Evolutionary conservation across 2,329 filamentous ascomycete genomes (phyloP).

Genomic region (Phyllosticta capitalensis): DNA sequence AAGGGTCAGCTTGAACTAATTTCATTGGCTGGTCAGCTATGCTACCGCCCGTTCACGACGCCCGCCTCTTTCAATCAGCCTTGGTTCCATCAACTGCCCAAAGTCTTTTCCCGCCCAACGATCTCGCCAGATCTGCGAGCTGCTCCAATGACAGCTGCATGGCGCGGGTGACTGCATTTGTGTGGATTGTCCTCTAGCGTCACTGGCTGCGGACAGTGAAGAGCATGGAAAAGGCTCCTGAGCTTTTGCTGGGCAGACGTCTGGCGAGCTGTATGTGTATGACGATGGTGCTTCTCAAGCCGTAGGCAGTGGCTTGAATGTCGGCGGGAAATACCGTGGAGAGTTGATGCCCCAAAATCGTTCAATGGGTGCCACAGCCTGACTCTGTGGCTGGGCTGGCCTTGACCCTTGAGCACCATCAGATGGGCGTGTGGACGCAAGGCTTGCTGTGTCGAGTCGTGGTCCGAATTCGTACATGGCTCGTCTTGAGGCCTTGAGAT

Average conservation of each 20-base stretch:
- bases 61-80: not conserved
- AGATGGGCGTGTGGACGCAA: not conserved
- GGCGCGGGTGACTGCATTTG: not conserved
- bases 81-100: not conserved
- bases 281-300: not conserved
- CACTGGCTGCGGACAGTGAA: not conserved
- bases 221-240: not conserved
- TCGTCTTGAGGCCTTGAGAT: not conserved
- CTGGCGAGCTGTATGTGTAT: not conserved
- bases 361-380: not conserved
- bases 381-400: not conserved
- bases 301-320: not conserved
- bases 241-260: not conserved
- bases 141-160: not conserved
- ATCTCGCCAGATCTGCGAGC: not conserved
- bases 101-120: not conserved
- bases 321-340: not conserved
- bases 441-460: not conserved
- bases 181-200: not conserved
- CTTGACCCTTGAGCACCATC: not conserved
- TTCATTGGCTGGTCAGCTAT: not conserved
- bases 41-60: not conserved
- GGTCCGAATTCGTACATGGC: not conserved
- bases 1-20: not conserved
- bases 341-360: not conserved